Percentiles rank a stretch among this genome's conserved stretches.
These are phyloP conservation scores for Oryza nivara DNA, from an alignment of 176 grass and related monocot species.

Conservation along the genomic window DNA sequence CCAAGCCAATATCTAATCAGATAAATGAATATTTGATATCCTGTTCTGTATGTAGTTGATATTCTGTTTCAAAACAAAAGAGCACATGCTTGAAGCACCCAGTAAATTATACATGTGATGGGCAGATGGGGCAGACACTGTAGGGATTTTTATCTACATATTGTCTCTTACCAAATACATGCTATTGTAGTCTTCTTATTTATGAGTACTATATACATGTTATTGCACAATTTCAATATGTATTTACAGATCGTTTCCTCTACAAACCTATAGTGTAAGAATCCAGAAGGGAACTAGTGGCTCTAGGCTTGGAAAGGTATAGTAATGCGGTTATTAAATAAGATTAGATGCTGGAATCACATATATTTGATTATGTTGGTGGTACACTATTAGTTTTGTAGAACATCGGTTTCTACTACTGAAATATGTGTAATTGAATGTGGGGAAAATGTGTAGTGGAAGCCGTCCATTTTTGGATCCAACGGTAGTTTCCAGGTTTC, in stretches of 20 bases:
- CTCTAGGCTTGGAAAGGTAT: conserved; percentile 8
- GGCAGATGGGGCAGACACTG: not conserved
- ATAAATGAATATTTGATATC: not conserved
- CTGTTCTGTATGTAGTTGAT: not conserved
- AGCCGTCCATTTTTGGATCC: too few species aligned
- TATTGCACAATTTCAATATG: not conserved
- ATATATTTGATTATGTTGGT: not conserved
- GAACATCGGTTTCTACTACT: not conserved
- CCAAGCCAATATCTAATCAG: not conserved
- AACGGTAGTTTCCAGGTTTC: too few species aligned
- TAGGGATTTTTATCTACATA: not conserved
- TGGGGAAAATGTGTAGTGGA: not conserved
- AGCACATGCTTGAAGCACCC: not conserved
- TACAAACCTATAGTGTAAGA: not conserved
- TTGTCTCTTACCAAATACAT: too few species aligned
- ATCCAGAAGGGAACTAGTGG: not conserved
- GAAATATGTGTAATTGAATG: not conserved
- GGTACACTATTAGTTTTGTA: conserved; percentile 14
- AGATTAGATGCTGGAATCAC: not conserved
- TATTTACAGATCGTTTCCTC: not conserved
- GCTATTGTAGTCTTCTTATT: too few species aligned
- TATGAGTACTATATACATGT: not conserved
- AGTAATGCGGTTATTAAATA: not conserved
- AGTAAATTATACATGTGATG: conserved; percentile 15
- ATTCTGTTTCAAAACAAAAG: not conserved